These are phyloP conservation scores for Dendrobium chrysotoxum DNA, from an alignment of 106 monocot genomes.

Conservation along the genomic window DNA sequence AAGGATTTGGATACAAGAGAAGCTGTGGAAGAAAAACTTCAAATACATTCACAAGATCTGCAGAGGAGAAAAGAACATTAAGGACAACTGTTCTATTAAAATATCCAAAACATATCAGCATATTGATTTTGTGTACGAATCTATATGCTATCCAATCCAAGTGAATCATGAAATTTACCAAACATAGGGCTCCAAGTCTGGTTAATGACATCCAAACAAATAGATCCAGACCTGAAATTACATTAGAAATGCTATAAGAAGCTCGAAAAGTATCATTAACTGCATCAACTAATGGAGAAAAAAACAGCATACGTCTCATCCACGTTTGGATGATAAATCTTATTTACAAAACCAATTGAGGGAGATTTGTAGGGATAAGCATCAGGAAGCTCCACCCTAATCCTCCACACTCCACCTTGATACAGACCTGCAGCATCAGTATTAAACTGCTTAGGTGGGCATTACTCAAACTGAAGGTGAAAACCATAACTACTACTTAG, in stretches of 20 bases:
- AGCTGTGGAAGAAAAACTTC: constrained; percentile 63
- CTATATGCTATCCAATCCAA: background rate
- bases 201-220: constrained; percentile 80
- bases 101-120: background rate
- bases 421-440: constrained; percentile 44
- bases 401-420: constrained; percentile 71
- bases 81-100: background rate
- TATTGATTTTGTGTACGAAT: background rate
- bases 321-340: constrained; percentile 80
- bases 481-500: background rate
- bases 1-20: constrained; percentile 65
- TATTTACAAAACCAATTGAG: constrained; percentile 65
- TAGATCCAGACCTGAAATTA: constrained; percentile 51
- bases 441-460: too few relatives aligned
- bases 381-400: constrained; percentile 72
- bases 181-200: constrained; percentile 82
- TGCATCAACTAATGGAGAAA: background rate
- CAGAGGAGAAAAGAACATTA: background rate
- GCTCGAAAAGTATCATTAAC: background rate
- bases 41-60: constrained; percentile 74
- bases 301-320: constrained; percentile 60
- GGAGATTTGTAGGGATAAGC: constrained; percentile 87
- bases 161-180: constrained; percentile 21
- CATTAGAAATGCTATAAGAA: constrained; percentile 5
- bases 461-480: too few relatives aligned